Evolutionary conservation across 148 eudicot species (phyloP).

Genomic region (Fagopyrum esculentum): DNA sequence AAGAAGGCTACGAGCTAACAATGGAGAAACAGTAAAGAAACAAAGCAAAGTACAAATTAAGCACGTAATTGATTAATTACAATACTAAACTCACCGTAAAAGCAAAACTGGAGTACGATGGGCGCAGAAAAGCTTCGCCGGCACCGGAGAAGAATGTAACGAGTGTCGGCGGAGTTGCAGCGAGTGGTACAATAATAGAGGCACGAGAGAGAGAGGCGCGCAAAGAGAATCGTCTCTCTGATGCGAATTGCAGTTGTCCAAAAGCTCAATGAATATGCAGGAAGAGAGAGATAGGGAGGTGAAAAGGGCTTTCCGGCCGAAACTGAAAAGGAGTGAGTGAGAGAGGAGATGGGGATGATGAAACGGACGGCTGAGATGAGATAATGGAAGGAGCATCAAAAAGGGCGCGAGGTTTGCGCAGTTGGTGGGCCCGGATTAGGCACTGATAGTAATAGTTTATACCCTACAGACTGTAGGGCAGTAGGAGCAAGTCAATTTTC

Average conservation of each 20-base stretch:
- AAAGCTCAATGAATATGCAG: not conserved
- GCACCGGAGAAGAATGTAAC: not conserved
- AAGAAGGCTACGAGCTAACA: not conserved
- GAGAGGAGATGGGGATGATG: slow-evolving; percentile 4
- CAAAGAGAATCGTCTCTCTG: not conserved
- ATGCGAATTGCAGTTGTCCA: not conserved
- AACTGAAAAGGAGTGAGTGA: not conserved
- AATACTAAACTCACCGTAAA: not conserved
- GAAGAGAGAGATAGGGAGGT: not conserved
- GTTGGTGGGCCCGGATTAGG: not conserved
- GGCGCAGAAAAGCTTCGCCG: not conserved
- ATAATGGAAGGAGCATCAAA: not conserved
- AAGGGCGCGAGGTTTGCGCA: slow-evolving; percentile 4
- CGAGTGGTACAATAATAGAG: not conserved
- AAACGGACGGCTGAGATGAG: slow-evolving; percentile 7
- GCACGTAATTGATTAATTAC: not conserved
- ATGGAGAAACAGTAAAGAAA: not conserved
- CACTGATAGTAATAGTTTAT: not conserved
- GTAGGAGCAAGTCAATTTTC: not conserved
- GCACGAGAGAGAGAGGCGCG: not conserved
- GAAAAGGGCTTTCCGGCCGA: not conserved
- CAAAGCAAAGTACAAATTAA: not conserved
- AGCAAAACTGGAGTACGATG: not conserved
- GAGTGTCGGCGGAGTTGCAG: not conserved
- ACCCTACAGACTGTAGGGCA: not conserved